Evolutionary conservation across 768 basidiomycete species (phyloP).

Genomic region (Lyophyllum atratum): DNA sequence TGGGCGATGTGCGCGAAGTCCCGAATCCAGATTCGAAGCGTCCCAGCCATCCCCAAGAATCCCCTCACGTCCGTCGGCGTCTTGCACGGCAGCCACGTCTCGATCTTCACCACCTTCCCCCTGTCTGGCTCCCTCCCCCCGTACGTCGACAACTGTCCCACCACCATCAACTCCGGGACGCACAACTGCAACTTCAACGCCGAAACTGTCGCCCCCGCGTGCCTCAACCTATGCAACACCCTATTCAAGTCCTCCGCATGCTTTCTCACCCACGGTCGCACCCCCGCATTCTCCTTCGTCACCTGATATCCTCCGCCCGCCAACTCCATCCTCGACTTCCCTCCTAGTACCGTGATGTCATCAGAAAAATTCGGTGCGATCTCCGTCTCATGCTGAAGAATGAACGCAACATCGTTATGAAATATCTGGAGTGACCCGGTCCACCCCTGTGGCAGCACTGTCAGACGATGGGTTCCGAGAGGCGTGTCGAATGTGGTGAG

Average conservation of each 20-base stretch:
- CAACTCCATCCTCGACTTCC: conserved; percentile 31
- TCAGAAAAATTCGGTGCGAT: conserved; percentile 31
- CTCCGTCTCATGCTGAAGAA: not conserved
- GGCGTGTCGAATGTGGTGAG: conserved; percentile 36
- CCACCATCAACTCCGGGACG: not conserved
- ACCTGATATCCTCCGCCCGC: conserved; percentile 27
- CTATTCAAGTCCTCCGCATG: conserved; percentile 35
- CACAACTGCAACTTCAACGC: not conserved
- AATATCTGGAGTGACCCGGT: conserved; percentile 31
- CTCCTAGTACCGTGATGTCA: conserved; percentile 38
- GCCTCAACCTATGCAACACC: conserved; percentile 36
- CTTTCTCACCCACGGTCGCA: conserved; percentile 40
- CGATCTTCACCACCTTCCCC: not conserved
- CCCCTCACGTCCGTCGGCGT: conserved; percentile 13
- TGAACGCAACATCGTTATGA: not conserved
- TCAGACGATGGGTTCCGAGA: not conserved
- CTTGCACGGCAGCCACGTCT: not conserved
- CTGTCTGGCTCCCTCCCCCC: not conserved
- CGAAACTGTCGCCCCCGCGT: not conserved
- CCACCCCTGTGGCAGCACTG: not conserved
- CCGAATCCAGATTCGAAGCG: conserved; percentile 20
- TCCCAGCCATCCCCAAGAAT: conserved; percentile 20
- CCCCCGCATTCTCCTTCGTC: conserved; percentile 36
- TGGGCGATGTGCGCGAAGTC: conserved; percentile 14
- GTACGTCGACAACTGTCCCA: not conserved